Base-by-base conservation (phyloP, 805 yeast genomes). In the Monosporozyma siamensis region DNA sequence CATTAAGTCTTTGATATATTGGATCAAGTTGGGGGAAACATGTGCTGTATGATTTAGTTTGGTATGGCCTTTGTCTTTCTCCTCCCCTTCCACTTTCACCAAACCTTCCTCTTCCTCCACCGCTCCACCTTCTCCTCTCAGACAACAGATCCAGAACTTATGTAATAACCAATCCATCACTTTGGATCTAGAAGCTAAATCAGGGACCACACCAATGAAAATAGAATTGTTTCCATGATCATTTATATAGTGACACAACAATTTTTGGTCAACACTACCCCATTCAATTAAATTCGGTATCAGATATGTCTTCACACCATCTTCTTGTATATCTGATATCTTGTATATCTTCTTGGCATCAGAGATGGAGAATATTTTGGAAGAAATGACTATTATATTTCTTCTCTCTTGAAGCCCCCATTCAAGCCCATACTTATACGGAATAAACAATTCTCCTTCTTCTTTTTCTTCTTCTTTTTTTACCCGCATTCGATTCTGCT, bases 1-100 rank as follows among this genome's bases (percentile, higher is more conserved):
- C 29, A 76, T 63, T 6, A 80, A 66, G 54, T 80, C 85, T 44
- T 77, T 71, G 48, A 77, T 70, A 50, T 79, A 80, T 8, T 78
- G 64, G 34, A 35, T 39, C 9, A 53, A 27, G 10, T 39, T 34
- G 12, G 52, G 40, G 23, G 43, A 43, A 10, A 48, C 15, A 41
- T 45, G 38, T 15, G 38, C 12, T 4, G 14, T 10, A 23, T 9
- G 6, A 6, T 23, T 9, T 9, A 6, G 25, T 9, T 23, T 9
- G 25, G 6, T 9, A 23, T 23, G 9, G n/a, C 9, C 8, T 23
- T 23, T 23, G 8, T 23, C 9, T 23, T 23, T 23, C 25, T 9
- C 25, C 6, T 23, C 25, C 25, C 6, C 25, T 6, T 23, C 8
- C 25, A 23, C 6, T 23, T 6, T 23, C 9, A 23, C 25, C 9